Evolutionary conservation across 2,329 filamentous ascomycete species (phyloP).

Genomic region (Fusarium buharicum): DNA sequence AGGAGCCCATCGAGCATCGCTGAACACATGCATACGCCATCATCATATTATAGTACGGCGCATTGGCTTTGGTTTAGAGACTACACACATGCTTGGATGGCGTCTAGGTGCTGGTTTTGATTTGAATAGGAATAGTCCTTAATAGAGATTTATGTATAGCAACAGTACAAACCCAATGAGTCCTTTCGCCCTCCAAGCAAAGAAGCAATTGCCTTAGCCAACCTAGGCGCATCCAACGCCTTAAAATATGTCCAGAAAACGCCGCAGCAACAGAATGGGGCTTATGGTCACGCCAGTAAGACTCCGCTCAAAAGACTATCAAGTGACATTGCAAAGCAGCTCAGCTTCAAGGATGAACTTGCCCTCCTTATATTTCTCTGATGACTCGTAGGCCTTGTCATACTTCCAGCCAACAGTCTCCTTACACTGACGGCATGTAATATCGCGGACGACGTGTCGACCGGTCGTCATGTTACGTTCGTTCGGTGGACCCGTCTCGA

Average conservation of each 20-base stretch:
- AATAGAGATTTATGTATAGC: slow-evolving; percentile 6
- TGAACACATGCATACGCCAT: slow-evolving; percentile 22
- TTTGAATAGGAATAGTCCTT: slow-evolving; percentile 10
- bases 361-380: slow-evolving; percentile 98
- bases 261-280: slow-evolving; percentile 19
- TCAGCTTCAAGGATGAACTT: slow-evolving; percentile 97
- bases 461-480: slow-evolving; percentile 99
- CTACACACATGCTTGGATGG: slow-evolving; percentile 7
- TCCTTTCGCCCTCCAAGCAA: slow-evolving; percentile 19
- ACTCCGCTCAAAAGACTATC: slow-evolving; percentile 22
- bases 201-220: slow-evolving; percentile 24
- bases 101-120: slow-evolving; percentile 15
- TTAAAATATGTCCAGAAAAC: slow-evolving; percentile 24
- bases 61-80: background rate
- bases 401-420: slow-evolving; percentile 98
- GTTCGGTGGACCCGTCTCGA: slow-evolving; percentile 81
- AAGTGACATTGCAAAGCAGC: slow-evolving; percentile 81
- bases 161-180: slow-evolving; percentile 5
- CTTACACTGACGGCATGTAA: slow-evolving; percentile 89
- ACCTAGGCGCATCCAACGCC: slow-evolving; percentile 15
- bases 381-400: slow-evolving; percentile 91
- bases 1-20: slow-evolving; percentile 83
- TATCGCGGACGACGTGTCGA: slow-evolving; percentile 92
- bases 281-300: background rate
- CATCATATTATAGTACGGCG: background rate